These are phyloP conservation scores for Purpureocillium lavendulum DNA, from an alignment of 2,329 filamentous ascomycete genomes.

Conservation along the genomic window DNA sequence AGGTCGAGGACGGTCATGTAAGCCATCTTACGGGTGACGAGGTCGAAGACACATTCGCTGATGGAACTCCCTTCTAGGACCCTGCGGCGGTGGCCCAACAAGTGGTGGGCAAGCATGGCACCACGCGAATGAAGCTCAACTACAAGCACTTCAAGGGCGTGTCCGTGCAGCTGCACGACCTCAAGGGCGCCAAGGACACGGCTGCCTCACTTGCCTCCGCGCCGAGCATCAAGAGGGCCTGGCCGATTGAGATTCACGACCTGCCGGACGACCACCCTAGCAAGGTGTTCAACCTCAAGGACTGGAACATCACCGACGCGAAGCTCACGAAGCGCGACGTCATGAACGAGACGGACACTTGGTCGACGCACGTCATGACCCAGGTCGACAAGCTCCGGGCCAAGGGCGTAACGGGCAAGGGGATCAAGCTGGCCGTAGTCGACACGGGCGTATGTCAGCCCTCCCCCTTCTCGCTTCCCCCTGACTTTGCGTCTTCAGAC, in stretches of 20 bases:
- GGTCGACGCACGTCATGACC: slow-evolving; percentile 44
- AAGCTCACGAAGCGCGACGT: neutral
- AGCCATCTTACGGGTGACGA: neutral
- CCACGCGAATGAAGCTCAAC: slow-evolving; percentile 37
- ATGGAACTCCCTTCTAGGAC: slow-evolving; percentile 3
- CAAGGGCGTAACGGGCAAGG: slow-evolving; percentile 40
- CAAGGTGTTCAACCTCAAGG: slow-evolving; percentile 23
- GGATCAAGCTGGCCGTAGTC: slow-evolving; percentile 44
- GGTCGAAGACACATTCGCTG: neutral
- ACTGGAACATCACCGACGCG: slow-evolving; percentile 6
- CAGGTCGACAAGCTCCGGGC: slow-evolving; percentile 45
- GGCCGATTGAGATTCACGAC: slow-evolving; percentile 35
- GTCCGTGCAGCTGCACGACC: slow-evolving; percentile 42
- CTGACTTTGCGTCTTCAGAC: neutral
- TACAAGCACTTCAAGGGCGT: slow-evolving; percentile 45
- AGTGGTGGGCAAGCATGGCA: slow-evolving; percentile 16
- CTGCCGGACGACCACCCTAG: slow-evolving; percentile 37
- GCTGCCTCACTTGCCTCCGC: slow-evolving; percentile 30
- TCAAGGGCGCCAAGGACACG: slow-evolving; percentile 32
- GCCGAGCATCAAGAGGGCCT: slow-evolving; percentile 38
- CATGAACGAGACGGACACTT: slow-evolving; percentile 17
- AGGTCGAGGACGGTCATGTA: slow-evolving; percentile 42
- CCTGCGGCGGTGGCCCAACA: neutral
- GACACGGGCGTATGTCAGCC: slow-evolving; percentile 39
- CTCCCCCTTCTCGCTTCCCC: neutral